phyloP scores from a whole-genome alignment of 306 rosid genomes.

The Purshia tridentata region DNA sequence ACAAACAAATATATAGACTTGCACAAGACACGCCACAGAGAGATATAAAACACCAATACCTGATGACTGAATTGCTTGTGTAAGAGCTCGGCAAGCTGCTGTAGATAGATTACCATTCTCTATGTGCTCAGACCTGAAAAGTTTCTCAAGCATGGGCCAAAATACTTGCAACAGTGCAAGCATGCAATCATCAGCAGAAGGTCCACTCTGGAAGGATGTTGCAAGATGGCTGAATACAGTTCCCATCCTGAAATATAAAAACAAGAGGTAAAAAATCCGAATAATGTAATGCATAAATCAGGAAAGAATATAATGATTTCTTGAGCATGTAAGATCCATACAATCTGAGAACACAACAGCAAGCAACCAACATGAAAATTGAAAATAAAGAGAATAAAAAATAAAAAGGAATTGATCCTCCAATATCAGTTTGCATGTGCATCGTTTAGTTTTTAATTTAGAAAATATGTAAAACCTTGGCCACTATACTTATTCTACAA shows the following conservation, averaged over 20 bases:
- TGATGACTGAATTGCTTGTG: constrained; percentile 87
- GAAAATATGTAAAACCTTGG: background rate
- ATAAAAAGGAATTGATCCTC: background rate
- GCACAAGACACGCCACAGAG: background rate
- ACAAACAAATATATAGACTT: background rate
- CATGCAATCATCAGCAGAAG: constrained; percentile 69
- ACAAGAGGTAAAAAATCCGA: constrained; percentile 17
- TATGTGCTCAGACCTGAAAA: constrained; percentile 81
- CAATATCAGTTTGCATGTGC: background rate
- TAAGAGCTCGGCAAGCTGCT: constrained; percentile 95
- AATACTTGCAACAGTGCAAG: constrained; percentile 65
- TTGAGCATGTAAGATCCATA: background rate
- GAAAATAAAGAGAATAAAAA: background rate
- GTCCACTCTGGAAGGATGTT: constrained; percentile 47
- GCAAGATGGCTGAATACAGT: constrained; percentile 85
- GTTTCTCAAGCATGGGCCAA: constrained; percentile 92
- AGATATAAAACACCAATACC: constrained; percentile 40
- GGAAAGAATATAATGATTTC: background rate
- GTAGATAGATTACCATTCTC: constrained; percentile 77
- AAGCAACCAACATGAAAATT: background rate
- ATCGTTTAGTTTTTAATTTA: background rate
- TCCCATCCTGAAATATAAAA: constrained; percentile 70
- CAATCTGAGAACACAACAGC: background rate
- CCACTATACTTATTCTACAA: background rate
- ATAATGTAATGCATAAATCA: constrained; percentile 1